A percentile compares a stretch with the other conserved stretches of the same genome.
Conservation (phyloP, 2,329 filamentous ascomycete species). For the Alternaria rosae region DNA sequence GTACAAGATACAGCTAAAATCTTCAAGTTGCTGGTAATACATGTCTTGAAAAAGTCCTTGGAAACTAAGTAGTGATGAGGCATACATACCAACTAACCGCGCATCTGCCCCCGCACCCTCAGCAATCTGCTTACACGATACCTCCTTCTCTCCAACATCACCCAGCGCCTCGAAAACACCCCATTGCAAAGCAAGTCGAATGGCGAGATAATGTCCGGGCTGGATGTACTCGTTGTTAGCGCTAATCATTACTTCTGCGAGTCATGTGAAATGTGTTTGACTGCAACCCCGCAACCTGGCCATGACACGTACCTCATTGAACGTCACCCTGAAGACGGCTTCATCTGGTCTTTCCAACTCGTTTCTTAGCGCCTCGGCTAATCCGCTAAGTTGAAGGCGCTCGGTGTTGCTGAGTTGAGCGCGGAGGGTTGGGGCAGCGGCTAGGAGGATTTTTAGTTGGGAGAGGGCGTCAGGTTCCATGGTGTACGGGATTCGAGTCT, state of each 20-base stretch:
- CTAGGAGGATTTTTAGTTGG: constrained; percentile 9
- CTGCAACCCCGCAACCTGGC: no score
- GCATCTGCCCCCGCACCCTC: background rate
- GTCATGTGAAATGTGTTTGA: no score
- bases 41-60: accelerated
- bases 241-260: background rate
- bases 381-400: constrained; percentile 13
- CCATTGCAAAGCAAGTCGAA: constrained; percentile 19
- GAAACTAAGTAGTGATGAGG: background rate
- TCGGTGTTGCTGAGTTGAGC: constrained; percentile 12
- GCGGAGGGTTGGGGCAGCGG: constrained; percentile 2
- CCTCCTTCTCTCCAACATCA: constrained; percentile 1
- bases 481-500: background rate
- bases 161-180: constrained; percentile 13
- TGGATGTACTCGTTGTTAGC: constrained; percentile 1
- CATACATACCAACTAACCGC: background rate
- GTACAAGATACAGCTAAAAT: accelerated
- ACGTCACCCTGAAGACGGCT: background rate
- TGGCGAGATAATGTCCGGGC: constrained; percentile 17
- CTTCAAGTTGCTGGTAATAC: background rate
- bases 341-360: constrained; percentile 2
- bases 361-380: constrained; percentile 10
- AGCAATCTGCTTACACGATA: background rate
- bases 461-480: background rate
- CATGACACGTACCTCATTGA: background rate